A percentile compares a stretch with the other conserved stretches of the same genome.
Conservation (phyloP, 1,139 yeast species). For the Saccharomyces pastorianus region DNA sequence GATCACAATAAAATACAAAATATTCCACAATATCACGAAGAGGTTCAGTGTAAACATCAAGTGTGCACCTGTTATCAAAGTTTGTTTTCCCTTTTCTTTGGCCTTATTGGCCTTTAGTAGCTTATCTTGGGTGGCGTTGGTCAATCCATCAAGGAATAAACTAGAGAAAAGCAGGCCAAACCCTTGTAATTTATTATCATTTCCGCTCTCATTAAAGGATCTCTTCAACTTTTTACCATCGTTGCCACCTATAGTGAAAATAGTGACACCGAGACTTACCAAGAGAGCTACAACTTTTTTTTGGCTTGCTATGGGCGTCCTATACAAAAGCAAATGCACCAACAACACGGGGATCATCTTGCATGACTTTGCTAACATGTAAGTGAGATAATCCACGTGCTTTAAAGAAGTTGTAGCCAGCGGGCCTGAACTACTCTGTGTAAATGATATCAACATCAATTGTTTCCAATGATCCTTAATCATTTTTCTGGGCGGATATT, state of each 20-base stretch:
- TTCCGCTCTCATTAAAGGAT: background rate
- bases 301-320: conserved; percentile 61
- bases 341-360: conserved; percentile 88
- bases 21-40: conserved; percentile 36
- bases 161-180: conserved; percentile 50
- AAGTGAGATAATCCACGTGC: conserved; percentile 81
- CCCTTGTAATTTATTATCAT: conserved; percentile 39
- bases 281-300: conserved; percentile 69
- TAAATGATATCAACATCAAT: conserved; percentile 57
- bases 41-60: conserved; percentile 77
- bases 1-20: conserved; percentile 29
- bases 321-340: conserved; percentile 67
- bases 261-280: conserved; percentile 73
- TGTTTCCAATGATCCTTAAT: conserved; percentile 31
- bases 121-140: conserved; percentile 89
- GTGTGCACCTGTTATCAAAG: conserved; percentile 60
- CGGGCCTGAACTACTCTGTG: conserved; percentile 80
- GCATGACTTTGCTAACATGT: conserved; percentile 83
- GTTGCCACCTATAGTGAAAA: conserved; percentile 52
- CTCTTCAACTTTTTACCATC: conserved; percentile 14
- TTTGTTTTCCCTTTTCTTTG: conserved; percentile 43
- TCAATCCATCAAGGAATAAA: conserved; percentile 78
- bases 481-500: conserved; percentile 13
- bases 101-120: conserved; percentile 41
- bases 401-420: conserved; percentile 64